These are phyloP conservation scores for Naumovozyma castellii DNA, from an alignment of 805 yeast species.

Conservation along the genomic window DNA sequence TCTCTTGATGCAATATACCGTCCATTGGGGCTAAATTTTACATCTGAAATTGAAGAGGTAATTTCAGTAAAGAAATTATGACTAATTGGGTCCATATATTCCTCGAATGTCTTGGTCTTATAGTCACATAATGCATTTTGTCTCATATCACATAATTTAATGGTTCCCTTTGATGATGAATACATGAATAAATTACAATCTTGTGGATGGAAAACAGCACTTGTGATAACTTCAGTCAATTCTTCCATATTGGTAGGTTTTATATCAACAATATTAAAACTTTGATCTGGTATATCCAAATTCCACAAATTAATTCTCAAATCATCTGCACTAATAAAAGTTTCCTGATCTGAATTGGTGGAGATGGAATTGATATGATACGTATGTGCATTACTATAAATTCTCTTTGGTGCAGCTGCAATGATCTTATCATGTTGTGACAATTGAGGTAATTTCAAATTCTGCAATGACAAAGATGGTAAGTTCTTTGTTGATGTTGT, in stretches of 20 bases:
- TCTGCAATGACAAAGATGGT: slow-evolving; percentile 31
- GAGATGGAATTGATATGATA: slow-evolving; percentile 95
- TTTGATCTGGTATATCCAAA: slow-evolving; percentile 84
- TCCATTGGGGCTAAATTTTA: slow-evolving; percentile 85
- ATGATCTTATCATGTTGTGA: slow-evolving; percentile 89
- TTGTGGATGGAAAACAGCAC: slow-evolving; percentile 91
- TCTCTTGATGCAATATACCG: slow-evolving; percentile 91
- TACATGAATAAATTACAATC: slow-evolving; percentile 92
- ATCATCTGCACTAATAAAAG: slow-evolving; percentile 88
- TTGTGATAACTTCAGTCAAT: slow-evolving; percentile 92
- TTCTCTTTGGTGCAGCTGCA: slow-evolving; percentile 87
- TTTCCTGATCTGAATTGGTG: slow-evolving; percentile 91
- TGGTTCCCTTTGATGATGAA: slow-evolving; percentile 90
- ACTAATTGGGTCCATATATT: slow-evolving; percentile 81
- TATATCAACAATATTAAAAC: slow-evolving; percentile 94
- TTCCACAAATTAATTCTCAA: slow-evolving; percentile 94
- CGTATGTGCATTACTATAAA: slow-evolving; percentile 94
- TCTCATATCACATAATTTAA: slow-evolving; percentile 94
- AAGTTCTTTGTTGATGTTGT: slow-evolving; percentile 15
- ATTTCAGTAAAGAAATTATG: slow-evolving; percentile 97
- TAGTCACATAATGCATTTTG: slow-evolving; percentile 87
- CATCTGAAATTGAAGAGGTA: slow-evolving; percentile 88
- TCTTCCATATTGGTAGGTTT: slow-evolving; percentile 99
- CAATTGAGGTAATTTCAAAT: slow-evolving; percentile 72
- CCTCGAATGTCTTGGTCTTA: slow-evolving; percentile 82